Conservation (phyloP, 1,284 basidiomycete genomes). For the Pterulicium gracile region DNA sequence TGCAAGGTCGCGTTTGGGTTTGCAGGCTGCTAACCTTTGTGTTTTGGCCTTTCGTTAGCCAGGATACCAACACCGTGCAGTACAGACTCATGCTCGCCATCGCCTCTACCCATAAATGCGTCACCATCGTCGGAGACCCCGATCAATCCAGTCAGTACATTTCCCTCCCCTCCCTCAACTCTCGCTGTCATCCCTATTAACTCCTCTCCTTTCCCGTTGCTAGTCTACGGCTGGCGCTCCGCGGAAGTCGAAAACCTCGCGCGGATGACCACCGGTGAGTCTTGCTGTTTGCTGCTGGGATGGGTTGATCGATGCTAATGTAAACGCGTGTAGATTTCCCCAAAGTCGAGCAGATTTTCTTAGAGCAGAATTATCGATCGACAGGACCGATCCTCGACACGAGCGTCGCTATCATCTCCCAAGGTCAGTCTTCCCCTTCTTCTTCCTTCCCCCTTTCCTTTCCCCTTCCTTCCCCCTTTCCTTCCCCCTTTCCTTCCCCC, state of each 20-base stretch:
- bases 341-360: conserved; percentile 53
- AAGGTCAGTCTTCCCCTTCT: conserved; percentile 57
- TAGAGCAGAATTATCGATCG: conserved; percentile 87
- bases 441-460: too few relatives aligned
- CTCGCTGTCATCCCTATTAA: not conserved
- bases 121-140: conserved; percentile 87
- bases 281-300: not conserved
- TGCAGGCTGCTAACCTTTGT: conserved; percentile 1
- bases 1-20: not conserved
- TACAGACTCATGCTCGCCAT: conserved; percentile 79
- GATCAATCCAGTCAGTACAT: conserved; percentile 70
- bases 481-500: too few relatives aligned
- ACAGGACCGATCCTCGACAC: conserved; percentile 70
- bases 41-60: conserved; percentile 26
- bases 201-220: not conserved
- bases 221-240: conserved; percentile 84
- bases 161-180: not conserved
- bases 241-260: conserved; percentile 74
- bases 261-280: conserved; percentile 60
- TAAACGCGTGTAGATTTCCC: conserved; percentile 58
- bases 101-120: conserved; percentile 40
- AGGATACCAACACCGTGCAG: conserved; percentile 85
- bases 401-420: conserved; percentile 70
- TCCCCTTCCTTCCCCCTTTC: too few relatives aligned
- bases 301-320: conserved; percentile 3